Percentiles rank a stretch among this genome's conserved stretches.
Conservation (phyloP, 345 rosid genomes). For the Murraya paniculata region DNA sequence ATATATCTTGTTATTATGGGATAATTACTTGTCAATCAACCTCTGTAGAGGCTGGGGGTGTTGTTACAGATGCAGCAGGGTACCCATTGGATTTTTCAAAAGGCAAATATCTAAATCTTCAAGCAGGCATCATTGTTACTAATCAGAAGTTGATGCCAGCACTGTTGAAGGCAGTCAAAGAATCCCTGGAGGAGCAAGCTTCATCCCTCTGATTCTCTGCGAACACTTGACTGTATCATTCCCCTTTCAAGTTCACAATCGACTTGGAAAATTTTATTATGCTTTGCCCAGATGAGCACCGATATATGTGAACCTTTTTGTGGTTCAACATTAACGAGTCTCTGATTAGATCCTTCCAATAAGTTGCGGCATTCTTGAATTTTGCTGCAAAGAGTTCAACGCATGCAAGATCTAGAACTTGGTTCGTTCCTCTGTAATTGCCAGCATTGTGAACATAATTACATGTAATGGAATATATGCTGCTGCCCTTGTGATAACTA, state of each 20-base stretch:
- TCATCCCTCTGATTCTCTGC: constrained; percentile 48
- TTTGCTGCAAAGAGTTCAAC: neutral
- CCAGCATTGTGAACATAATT: neutral
- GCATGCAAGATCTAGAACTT: neutral
- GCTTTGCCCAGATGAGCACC: neutral
- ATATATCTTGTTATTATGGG: neutral
- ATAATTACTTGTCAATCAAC: constrained; percentile 12
- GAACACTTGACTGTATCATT: neutral
- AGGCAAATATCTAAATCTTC: constrained; percentile 70
- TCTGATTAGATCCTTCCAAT: neutral
- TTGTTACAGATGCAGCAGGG: constrained; percentile 74
- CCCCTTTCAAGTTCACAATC: neutral
- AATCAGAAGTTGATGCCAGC: constrained; percentile 83
- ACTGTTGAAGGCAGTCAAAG: constrained; percentile 72
- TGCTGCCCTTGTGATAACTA: neutral
- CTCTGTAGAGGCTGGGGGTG: constrained; percentile 83
- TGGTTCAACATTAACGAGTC: neutral
- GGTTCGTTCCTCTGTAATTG: neutral
- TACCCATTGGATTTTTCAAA: constrained; percentile 72
- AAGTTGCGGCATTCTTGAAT: neutral
- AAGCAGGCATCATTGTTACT: constrained; percentile 72
- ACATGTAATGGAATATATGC: neutral
- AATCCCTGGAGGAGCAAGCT: constrained; percentile 60
- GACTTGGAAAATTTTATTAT: neutral
- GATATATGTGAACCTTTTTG: neutral